Evolutionary conservation across 805 yeast species (phyloP), one percentile per base, ranked within the genome.

Genomic region (Candida caryicola): DNA sequence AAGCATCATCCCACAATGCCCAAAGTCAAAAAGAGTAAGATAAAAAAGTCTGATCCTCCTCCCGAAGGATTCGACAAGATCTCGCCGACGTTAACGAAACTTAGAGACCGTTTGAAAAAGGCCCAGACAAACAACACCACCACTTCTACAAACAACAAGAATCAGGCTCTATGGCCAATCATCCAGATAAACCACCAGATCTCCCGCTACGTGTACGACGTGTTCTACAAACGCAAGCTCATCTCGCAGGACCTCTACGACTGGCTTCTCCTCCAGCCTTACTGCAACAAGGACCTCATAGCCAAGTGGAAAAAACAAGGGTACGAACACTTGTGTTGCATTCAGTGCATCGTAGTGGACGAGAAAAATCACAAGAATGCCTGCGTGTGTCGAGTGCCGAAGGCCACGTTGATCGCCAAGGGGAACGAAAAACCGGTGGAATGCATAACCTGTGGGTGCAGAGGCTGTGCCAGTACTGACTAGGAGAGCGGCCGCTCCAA

Each of bases 341-440:
- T 89, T 42, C 72, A 75, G 45, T 89, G 97, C 56, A 86, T 89
- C 23, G 77, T 77, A 51, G 71, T 71, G 18, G 59, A 59, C 27
- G 88, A 83, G 44, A 79, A 73, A 31, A 76, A 76, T 49, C 84
- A 81, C 49, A 51, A 50, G 29, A 73, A 78, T 4, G 76, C 88
- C 0, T 89, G 97, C 60, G 77, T 89, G 15, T 89, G 97, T 55
- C 64, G 97, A 39, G 95, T 89, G 2, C 95, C 96, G 1, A 71
- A 78, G 47, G 73, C 73, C 1, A 76, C 71, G 3, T 54, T 79
- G 60, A 64, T 51, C 23, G 56, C 50, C 19, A 41, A 52, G 34
- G 54, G 44, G 12, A 42, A 38, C 7, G 36, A 44, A 15, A 51
- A 44, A 30, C 43, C 41, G 5, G 54, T 74, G 10, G 74, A 81